These are phyloP conservation scores for Mesembryanthemum crystallinum DNA, from an alignment of 148 eudicot species.

Conservation along the genomic window DNA sequence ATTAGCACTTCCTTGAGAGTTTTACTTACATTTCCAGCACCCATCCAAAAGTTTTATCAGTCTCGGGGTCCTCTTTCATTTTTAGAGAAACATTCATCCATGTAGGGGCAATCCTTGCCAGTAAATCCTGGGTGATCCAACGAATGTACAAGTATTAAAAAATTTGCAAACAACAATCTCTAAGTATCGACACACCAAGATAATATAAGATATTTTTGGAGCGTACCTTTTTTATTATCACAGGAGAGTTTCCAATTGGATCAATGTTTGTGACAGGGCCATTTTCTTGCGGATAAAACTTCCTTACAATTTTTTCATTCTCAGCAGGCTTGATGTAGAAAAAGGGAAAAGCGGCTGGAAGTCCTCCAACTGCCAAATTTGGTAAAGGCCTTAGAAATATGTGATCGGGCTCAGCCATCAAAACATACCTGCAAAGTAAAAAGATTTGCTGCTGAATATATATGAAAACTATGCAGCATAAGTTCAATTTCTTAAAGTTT, in stretches of 20 bases:
- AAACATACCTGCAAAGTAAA: constrained; percentile 57
- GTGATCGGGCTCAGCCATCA: constrained; percentile 99
- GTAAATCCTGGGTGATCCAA: constrained; percentile 33
- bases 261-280: constrained; percentile 92
- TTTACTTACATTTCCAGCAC: constrained; percentile 70
- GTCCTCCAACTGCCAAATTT: constrained; percentile 70
- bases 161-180: neutral
- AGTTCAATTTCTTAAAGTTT: constrained; percentile 6
- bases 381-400: constrained; percentile 80
- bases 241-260: constrained; percentile 93
- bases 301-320: constrained; percentile 67
- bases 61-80: constrained; percentile 86
- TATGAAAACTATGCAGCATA: neutral
- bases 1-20: constrained; percentile 1
- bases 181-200: neutral
- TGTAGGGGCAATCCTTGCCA: constrained; percentile 82
- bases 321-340: constrained; percentile 89
- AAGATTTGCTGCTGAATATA: neutral
- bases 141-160: neutral
- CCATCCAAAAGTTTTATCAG: constrained; percentile 84
- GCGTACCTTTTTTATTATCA: constrained; percentile 68
- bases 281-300: constrained; percentile 66
- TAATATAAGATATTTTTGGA: neutral
- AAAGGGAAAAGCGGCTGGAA: constrained; percentile 87
- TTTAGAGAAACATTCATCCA: constrained; percentile 91